Evolutionary conservation across 192 early-diverging fungal genomes (phyloP).

Genomic region (Gonapodya sp.): DNA sequence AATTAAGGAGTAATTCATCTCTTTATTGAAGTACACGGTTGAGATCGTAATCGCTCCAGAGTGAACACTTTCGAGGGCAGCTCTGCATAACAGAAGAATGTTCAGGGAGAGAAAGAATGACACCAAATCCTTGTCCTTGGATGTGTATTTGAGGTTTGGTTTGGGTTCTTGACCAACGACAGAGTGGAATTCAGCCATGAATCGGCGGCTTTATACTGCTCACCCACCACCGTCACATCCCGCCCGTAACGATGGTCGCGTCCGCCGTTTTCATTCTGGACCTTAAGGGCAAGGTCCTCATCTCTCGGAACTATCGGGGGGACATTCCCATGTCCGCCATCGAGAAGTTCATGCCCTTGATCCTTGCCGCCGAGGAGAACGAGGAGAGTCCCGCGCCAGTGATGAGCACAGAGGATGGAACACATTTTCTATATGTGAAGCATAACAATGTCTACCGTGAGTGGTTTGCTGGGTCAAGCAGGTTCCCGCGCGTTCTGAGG

Average conservation of each 20-base stretch:
- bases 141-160: no score
- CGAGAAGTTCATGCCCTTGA: conserved; percentile 95
- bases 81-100: no score
- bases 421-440: conserved; percentile 87
- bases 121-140: no score
- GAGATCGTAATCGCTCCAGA: no score
- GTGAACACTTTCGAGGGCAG: no score
- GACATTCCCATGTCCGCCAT: conserved; percentile 94
- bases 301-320: conserved; percentile 94
- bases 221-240: background rate
- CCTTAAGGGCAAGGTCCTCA: conserved; percentile 97
- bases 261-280: conserved; percentile 88
- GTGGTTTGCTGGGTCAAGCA: conserved; percentile 10
- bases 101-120: no score
- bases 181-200: no score
- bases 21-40: no score
- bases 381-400: conserved; percentile 79
- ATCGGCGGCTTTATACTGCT: no score
- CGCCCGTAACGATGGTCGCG: conserved; percentile 25
- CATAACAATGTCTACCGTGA: conserved; percentile 94
- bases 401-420: conserved; percentile 85
- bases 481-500: no score
- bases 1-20: no score
- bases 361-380: conserved; percentile 88
- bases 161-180: no score